Evolutionary conservation across 257 asterid species (phyloP), one percentile per base, ranked within the genome.

Genomic region (Ballota nigra): DNA sequence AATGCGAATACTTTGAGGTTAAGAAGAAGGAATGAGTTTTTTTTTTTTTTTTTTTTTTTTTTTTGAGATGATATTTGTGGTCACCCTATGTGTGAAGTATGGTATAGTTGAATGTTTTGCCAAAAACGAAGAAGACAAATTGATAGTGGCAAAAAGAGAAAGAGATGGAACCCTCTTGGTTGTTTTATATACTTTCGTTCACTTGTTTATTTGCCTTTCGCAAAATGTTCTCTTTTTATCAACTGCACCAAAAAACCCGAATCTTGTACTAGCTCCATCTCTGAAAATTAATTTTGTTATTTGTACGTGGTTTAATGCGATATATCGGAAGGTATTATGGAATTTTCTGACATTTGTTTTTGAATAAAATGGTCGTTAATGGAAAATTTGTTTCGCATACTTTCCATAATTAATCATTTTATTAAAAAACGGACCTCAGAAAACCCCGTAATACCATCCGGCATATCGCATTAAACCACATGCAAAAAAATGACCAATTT

Each of bases 1-100:
- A 64, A 20, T 45, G 2, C 19, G 24, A 22, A 52, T 56, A 41
- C n/a, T 63, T 43, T 33, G 15, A 6, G 20, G 45, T 16, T 34
- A 13, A 47, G 47, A 3, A 53, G 29, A 55, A 55, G 55, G 9
- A 60, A 24, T 15, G 45, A 22, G 1, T 55, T 71, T 55, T 24
- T 23, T 19, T 4, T 12, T 9, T 1, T 22, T 43, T 55, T 22
- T 56, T 67, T 22, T 59, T 31, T 26, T 61, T 58, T 29, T 26
- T 62, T 34, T 51, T 69, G 31, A 52, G 51, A 4, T 33, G 61
- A 34, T 26, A 29, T 45, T 47, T 66, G 69, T 65, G 81, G 81
- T 77, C 77, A 75, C 75, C 78, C 68, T 75, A 23, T 31, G 63
- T 72, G 51, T 36, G 34, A 80, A 80, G 84, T 34, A 76, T 76